Evolutionary conservation across 148 eudicot genomes (phyloP), one percentile per base, ranked within the genome.

Genomic region (Rhododendron griersonianum): DNA sequence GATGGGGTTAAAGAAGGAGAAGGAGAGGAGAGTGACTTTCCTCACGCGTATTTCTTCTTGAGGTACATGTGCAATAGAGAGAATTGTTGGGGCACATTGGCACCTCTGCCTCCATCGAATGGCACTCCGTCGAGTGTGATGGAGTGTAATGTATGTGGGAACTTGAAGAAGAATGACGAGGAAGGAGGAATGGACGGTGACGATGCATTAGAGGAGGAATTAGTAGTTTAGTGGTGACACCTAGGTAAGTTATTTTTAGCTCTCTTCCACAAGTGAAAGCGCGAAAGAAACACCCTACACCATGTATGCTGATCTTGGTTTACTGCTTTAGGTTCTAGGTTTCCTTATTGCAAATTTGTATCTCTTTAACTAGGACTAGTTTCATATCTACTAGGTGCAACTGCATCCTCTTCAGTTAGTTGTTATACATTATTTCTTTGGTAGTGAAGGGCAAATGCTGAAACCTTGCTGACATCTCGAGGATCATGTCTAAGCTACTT

Each of bases 91-190:
- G 99, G 99, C 35, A 97, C 99, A 39, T 91, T 97, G 91, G 99
- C 99, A 85, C 99, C 98, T 23, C 85, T 95, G 86, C 95, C 98
- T 78, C 92, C 94, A 6, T 84, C 88, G 47, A 82, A 88, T 84
- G 85, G 85, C 10, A 41, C 82, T 50, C 57, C 87, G 44, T 82
- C 90, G 13, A 86, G 83, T 83, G 71, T 93, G 19, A 92, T 97
- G 98, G 99, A 97, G 88, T 97, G 99, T 86, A 95, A 94, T 87
- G 96, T 91, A 2, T 97, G 99, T 86, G 98, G 98, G 55, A 89
- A 37, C 84, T 89, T 93, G 84, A 88, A 84, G 41, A 71, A 33
- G 76, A 14, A 71, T 83, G 87, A 84, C 7, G 87, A 90, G 59
- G 91, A 77, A 67, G 86, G 84, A n/a, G 83, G 55, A 76, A 77